A percentile compares a stretch with the other conserved stretches of the same genome.
phyloP scores from a whole-genome alignment of 2,329 filamentous ascomycete genomes.

The Blastomyces parvus region DNA sequence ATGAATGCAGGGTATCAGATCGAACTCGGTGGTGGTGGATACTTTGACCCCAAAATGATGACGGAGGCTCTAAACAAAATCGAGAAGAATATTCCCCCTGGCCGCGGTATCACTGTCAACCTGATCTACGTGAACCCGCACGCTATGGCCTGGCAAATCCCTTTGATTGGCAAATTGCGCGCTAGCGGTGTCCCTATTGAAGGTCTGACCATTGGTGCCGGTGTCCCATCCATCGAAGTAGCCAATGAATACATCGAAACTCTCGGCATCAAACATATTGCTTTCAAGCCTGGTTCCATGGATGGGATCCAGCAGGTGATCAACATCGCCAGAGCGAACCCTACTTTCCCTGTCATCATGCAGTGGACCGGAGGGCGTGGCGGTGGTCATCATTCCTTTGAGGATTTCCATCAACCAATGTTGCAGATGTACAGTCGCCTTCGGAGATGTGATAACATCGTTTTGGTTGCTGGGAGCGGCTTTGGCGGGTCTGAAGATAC shows the following conservation, averaged over 20 bases:
- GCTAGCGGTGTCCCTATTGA: conserved; percentile 84
- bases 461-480: conserved; percentile 81
- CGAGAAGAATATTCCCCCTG: conserved; percentile 70
- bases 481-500: conserved; percentile 86
- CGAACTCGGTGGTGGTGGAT: conserved; percentile 80
- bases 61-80: conserved; percentile 75
- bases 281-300: conserved; percentile 85
- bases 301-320: conserved; percentile 83
- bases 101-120: conserved; percentile 81
- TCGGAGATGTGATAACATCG: conserved; percentile 73
- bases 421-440: conserved; percentile 86
- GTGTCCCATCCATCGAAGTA: conserved; percentile 87
- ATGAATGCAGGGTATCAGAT: conserved; percentile 96
- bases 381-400: conserved; percentile 87
- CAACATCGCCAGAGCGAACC: conserved; percentile 90
- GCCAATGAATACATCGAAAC: conserved; percentile 92
- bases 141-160: conserved; percentile 89
- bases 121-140: conserved; percentile 84
- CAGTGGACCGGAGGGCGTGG: conserved; percentile 95
- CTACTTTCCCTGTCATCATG: conserved; percentile 80
- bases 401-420: conserved; percentile 90
- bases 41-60: conserved; percentile 75
- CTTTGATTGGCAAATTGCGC: conserved; percentile 67
- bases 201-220: conserved; percentile 83
- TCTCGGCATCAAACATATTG: conserved; percentile 82